Conservation (phyloP, 345 rosid genomes). For the Acer negundo region DNA sequence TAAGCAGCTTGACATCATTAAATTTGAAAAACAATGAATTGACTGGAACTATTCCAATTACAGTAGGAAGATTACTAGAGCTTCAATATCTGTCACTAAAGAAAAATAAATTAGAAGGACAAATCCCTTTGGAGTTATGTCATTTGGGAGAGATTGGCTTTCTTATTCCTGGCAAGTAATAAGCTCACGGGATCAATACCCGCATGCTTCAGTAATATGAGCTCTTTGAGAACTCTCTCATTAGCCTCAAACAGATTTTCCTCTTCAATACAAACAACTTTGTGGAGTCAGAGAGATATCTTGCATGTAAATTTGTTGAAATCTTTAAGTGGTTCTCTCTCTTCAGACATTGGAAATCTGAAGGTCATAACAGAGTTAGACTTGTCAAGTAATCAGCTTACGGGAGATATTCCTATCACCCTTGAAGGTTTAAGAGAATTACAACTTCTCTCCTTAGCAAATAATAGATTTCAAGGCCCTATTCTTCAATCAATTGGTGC, state of each 20-base stretch:
- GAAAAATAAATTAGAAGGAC: slow-evolving; percentile 1
- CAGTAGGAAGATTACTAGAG: neutral
- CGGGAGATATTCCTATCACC: slow-evolving; percentile 17
- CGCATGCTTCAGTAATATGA: neutral
- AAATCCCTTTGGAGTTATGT: neutral
- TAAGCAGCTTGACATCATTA: neutral
- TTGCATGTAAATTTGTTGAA: neutral
- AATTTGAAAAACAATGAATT: no score
- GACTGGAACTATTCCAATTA: neutral
- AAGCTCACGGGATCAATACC: neutral
- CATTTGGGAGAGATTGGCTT: neutral
- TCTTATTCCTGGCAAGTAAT: neutral
- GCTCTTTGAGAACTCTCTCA: neutral
- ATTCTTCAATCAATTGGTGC: slow-evolving; percentile 8
- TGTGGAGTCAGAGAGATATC: neutral
- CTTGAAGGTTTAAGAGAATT: neutral
- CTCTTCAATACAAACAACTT: neutral
- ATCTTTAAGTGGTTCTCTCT: neutral
- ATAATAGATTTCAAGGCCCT: slow-evolving; percentile 4
- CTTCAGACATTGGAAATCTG: neutral
- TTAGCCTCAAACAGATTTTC: neutral
- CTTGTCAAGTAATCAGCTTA: slow-evolving; percentile 12
- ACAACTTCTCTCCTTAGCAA: neutral
- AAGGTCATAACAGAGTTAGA: neutral
- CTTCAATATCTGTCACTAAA: neutral